Conservation (phyloP, 768 basidiomycete genomes). For the Leucosporidium creatinivorum region DNA sequence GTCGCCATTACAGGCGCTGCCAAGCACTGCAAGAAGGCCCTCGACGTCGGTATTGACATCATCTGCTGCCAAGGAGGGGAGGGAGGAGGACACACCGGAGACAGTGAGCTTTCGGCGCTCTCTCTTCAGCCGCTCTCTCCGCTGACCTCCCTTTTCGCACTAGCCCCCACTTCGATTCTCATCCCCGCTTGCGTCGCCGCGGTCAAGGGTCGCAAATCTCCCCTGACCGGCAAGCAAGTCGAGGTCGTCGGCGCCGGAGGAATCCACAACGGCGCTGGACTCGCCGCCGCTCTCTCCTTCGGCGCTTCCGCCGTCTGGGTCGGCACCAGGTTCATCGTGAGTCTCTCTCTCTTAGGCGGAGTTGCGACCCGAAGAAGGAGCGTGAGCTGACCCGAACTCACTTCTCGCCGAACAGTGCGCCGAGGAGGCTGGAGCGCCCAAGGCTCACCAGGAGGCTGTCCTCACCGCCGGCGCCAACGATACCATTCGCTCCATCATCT, state of each 20-base stretch:
- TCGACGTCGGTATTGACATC: constrained; percentile 72
- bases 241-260: constrained; percentile 89
- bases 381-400: no score
- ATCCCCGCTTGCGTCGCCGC: constrained; percentile 47
- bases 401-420: constrained; percentile 3
- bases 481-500: constrained; percentile 7
- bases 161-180: no score
- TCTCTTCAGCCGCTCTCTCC: no score
- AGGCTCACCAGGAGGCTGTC: constrained; percentile 17
- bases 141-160: no score
- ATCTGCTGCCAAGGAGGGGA: constrained; percentile 90
- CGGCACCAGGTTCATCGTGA: constrained; percentile 41
- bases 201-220: constrained; percentile 60
- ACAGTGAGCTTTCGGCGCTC: constrained; percentile 48
- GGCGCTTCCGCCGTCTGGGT: constrained; percentile 82
- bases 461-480: background rate
- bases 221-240: constrained; percentile 72
- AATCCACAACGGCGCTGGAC: constrained; percentile 55
- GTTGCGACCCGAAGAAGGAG: no score
- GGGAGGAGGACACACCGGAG: constrained; percentile 85
- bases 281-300: constrained; percentile 64
- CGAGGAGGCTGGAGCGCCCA: constrained; percentile 28
- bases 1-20: constrained; percentile 57
- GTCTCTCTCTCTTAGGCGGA: no score
- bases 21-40: constrained; percentile 49